Evolutionary conservation across 352 stramenopile genomes (phyloP), one percentile per base, ranked within the genome.

Genomic region (Blastocystis sp.): DNA sequence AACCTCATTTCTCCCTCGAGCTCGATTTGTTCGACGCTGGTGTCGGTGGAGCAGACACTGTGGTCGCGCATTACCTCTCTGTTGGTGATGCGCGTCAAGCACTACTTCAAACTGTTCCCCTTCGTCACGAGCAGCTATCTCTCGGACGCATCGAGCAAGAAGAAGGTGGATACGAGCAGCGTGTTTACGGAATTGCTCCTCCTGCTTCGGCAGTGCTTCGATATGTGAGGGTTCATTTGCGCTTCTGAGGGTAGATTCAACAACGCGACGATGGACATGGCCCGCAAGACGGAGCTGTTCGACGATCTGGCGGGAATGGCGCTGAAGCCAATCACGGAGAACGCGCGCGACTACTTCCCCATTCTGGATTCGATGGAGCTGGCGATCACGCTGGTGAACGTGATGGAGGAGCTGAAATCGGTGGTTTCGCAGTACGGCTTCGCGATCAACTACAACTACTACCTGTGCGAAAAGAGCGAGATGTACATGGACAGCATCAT

Each of bases 391-490:
- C 9, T 81, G 9, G 61, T 81, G 11, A 81, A 81, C n/a, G 61
- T 69, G 14, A 64, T 81, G 14, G 71, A 81, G 42, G 71, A 81
- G 24, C 61, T 81, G 61, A 81, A 69, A 43, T 28, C 9, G 40
- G 54, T 81, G 14, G 54, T 81, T 4, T 45, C 14, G 63, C 10
- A 38, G 42, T 81, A 81, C 34, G 54, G 11, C 7, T 81, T 81
- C 42, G 61, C 10, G 6, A 40, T 81, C n/a, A 81, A 81, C 21
- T 81, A 54, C 65, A 76, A 76, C n/a, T 76, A 76, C 65, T 76
- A 76, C 52, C 43, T 76, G 14, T 76, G 65, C 43, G 65, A 76
- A 42, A 76, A 76, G 65, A 76, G 65, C 43, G 65, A 76, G 7
- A 54, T 76, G 24, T 76, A 76, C 34, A 42, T 38, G 24, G 65